These are phyloP conservation scores for Xylaria sp. DNA, from an alignment of 2,329 filamentous ascomycete genomes.

Conservation along the genomic window DNA sequence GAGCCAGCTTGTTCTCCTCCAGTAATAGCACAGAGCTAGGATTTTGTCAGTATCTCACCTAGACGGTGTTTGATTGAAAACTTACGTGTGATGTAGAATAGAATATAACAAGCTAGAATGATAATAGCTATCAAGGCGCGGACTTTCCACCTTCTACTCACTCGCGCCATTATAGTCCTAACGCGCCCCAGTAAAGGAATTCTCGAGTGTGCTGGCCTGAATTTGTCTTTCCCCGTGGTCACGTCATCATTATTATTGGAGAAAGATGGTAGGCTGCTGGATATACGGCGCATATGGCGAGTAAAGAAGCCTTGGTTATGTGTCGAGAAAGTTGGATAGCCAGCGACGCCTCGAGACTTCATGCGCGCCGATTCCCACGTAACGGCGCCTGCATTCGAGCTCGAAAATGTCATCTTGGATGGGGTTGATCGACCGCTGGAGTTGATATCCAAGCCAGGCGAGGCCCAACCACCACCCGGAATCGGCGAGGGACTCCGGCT, in stretches of 20 bases:
- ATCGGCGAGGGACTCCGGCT: conserved; percentile 89
- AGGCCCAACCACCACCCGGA: conserved; percentile 88
- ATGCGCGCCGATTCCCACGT: conserved; percentile 87
- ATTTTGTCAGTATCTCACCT: conserved; percentile 43
- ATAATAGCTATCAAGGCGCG: conserved; percentile 69
- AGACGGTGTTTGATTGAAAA: conserved; percentile 43
- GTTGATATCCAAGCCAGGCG: conserved; percentile 79
- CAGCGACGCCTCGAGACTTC: conserved; percentile 77
- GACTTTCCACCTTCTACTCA: conserved; percentile 74
- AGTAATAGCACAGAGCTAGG: conserved; percentile 67
- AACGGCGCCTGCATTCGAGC: conserved; percentile 67
- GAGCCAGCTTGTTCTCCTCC: conserved; percentile 76
- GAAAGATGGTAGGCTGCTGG: conserved; percentile 81
- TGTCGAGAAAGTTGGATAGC: conserved; percentile 82
- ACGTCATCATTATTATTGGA: conserved; percentile 59
- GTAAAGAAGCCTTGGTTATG: conserved; percentile 89
- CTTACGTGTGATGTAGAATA: conserved; percentile 82
- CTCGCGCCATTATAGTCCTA: conserved; percentile 59
- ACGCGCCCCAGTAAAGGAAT: conserved; percentile 61
- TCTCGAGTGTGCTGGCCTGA: conserved; percentile 68
- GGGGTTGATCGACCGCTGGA: conserved; percentile 77
- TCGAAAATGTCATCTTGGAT: conserved; percentile 59
- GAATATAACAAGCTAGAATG: conserved; percentile 69
- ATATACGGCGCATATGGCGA: conserved; percentile 83
- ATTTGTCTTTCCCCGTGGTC: conserved; percentile 83